phyloP scores from a whole-genome alignment of 306 rosid species.

The Malus orientalis region DNA sequence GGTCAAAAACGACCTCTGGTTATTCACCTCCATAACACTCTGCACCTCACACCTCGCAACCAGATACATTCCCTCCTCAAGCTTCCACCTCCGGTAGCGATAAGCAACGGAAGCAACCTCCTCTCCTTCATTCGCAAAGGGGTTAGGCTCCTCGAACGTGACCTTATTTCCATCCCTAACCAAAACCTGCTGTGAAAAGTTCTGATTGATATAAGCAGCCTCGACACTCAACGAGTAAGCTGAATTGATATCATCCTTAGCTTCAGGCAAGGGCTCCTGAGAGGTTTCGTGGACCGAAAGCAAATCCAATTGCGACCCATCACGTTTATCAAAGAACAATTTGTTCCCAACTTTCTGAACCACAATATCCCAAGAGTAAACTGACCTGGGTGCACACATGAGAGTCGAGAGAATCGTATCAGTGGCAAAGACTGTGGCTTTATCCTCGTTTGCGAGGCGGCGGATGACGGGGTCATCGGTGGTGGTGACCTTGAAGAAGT shows the following conservation, averaged over 20 bases:
- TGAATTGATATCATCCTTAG: conserved; percentile 88
- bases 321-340: conserved; percentile 80
- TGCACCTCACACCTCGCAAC: conserved; percentile 91
- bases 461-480: conserved; percentile 86
- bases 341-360: conserved; percentile 87
- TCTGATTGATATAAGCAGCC: conserved; percentile 87
- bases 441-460: conserved; percentile 76
- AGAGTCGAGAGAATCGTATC: conserved; percentile 77
- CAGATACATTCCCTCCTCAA: conserved; percentile 69
- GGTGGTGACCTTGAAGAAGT: conserved; percentile 86
- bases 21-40: conserved; percentile 79
- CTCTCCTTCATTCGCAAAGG: conserved; percentile 89
- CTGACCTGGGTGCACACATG: conserved; percentile 90
- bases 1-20: conserved; percentile 80
- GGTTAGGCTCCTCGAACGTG: conserved; percentile 75
- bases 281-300: conserved; percentile 91
- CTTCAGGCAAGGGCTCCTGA: conserved; percentile 88
- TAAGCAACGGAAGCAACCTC: conserved; percentile 89
- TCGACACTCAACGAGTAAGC: conserved; percentile 71
- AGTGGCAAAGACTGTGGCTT: conserved; percentile 75
- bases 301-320: conserved; percentile 86
- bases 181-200: conserved; percentile 82
- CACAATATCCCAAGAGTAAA: conserved; percentile 89
- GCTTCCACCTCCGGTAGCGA: conserved; percentile 88
- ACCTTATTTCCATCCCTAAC: conserved; percentile 74